Evolutionary conservation across 164 flowering plant species (phyloP).

Genomic region (Cinnamomum micranthum): DNA sequence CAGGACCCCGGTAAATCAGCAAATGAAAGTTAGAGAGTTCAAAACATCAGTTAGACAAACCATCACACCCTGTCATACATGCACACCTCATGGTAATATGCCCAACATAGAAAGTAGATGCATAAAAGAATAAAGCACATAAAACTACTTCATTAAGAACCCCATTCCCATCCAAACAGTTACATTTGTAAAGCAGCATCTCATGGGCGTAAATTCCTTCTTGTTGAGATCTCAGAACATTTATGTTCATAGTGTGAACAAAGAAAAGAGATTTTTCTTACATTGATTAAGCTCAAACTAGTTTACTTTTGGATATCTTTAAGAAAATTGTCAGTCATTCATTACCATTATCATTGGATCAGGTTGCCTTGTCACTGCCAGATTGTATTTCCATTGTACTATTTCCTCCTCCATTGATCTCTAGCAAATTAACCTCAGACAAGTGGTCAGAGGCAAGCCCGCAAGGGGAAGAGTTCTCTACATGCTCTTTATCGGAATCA

Average conservation of each 20-base stretch:
- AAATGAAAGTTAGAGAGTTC: too few relatives aligned
- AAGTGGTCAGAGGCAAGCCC: conserved; percentile 1
- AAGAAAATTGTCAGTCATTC: background rate
- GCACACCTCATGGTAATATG: too few relatives aligned
- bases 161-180: too few relatives aligned
- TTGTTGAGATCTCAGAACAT: conserved; percentile 2
- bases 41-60: too few relatives aligned
- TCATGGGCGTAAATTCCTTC: too few relatives aligned
- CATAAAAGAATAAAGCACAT: too few relatives aligned
- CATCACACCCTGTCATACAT: too few relatives aligned
- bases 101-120: too few relatives aligned
- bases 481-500: conserved; percentile 28
- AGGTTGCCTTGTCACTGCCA: conserved; percentile 2
- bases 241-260: background rate
- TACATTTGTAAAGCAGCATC: too few relatives aligned
- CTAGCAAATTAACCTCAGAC: background rate
- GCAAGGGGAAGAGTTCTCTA: conserved; percentile 15
- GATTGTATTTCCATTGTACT: conserved; percentile 2
- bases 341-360: background rate
- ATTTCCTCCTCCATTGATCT: background rate
- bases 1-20: too few relatives aligned
- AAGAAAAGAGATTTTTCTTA: conserved; percentile 2
- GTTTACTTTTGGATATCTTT: background rate
- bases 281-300: background rate
- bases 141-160: too few relatives aligned